Conservation (phyloP, 371 early-diverging fungal species). For the Mucor irregularis region DNA sequence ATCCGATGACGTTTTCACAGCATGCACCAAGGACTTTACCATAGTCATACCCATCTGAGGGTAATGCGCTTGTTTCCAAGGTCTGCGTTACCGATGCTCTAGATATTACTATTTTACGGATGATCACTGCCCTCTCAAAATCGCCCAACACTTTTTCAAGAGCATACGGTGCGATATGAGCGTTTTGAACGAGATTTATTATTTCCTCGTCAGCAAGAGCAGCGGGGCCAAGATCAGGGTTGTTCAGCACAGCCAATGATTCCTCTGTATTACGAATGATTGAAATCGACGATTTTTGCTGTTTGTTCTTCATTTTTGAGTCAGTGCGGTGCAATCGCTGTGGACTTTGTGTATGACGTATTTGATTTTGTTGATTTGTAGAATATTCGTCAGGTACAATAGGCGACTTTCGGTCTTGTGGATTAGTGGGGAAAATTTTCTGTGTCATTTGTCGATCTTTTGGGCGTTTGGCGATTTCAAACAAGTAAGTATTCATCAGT, state of each 20-base stretch:
- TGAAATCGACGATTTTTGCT: constrained; percentile 12
- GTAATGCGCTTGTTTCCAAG: constrained; percentile 68
- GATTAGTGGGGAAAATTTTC: constrained; percentile 4
- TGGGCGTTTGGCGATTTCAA: constrained; percentile 62
- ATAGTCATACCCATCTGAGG: constrained; percentile 85
- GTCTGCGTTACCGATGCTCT: constrained; percentile 69
- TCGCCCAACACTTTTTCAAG: constrained; percentile 82
- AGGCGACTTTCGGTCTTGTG: too few relatives aligned
- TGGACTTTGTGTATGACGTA: too few relatives aligned
- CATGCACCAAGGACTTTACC: constrained; percentile 88
- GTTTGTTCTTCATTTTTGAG: too few relatives aligned
- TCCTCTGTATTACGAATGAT: constrained; percentile 63
- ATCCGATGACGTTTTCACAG: constrained; percentile 97
- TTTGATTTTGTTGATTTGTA: too few relatives aligned
- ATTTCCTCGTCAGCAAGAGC: constrained; percentile 72
- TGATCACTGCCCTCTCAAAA: constrained; percentile 79
- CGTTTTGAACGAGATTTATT: constrained; percentile 67
- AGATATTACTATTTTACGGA: constrained; percentile 78
- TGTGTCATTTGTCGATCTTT: constrained; percentile 22
- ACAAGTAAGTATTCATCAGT: constrained; percentile 66
- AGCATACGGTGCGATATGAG: constrained; percentile 80
- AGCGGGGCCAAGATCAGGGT: too few relatives aligned
- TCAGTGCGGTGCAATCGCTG: too few relatives aligned
- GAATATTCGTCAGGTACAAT: too few relatives aligned
- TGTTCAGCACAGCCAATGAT: constrained; percentile 59